Conservation (phyloP, 2,329 filamentous ascomycete genomes). For the Colletotrichum sp. region DNA sequence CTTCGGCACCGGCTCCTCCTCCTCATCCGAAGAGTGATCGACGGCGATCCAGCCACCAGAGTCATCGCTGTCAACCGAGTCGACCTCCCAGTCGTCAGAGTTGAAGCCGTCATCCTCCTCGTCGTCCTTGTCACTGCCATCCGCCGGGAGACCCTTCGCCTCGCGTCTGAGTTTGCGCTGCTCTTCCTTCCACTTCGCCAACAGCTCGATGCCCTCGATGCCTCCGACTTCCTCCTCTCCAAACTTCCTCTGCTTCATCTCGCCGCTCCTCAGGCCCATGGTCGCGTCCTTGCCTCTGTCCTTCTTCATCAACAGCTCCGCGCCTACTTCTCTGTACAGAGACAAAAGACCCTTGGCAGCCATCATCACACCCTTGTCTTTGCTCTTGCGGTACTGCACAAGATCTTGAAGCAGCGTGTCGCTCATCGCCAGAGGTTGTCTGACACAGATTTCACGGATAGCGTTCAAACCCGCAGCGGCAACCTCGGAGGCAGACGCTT, state of each 20-base stretch:
- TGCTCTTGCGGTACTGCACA: conserved; percentile 94
- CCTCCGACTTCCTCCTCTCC: conserved; percentile 81
- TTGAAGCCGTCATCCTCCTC: conserved; percentile 65
- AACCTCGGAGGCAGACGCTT: conserved; percentile 89
- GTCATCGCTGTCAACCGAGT: conserved; percentile 65
- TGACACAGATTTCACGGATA: conserved; percentile 90
- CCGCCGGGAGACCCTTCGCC: conserved; percentile 71
- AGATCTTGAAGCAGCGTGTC: conserved; percentile 95
- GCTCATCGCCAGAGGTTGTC: conserved; percentile 95
- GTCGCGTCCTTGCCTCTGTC: conserved; percentile 92
- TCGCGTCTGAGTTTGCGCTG: conserved; percentile 76
- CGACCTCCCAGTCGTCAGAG: conserved; percentile 66
- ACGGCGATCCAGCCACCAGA: conserved; percentile 96
- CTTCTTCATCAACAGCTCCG: conserved; percentile 85
- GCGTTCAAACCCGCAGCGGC: conserved; percentile 91
- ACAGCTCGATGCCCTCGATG: conserved; percentile 90
- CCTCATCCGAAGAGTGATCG: conserved; percentile 81
- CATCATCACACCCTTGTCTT: conserved; percentile 99
- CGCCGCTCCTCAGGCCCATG: conserved; percentile 78
- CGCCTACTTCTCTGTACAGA: conserved; percentile 88
- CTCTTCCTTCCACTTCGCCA: conserved; percentile 93
- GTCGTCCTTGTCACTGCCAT: conserved; percentile 65
- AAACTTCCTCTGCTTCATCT: conserved; percentile 78
- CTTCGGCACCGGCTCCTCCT: conserved; percentile 69
- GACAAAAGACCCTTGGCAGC: conserved; percentile 90